A percentile compares a stretch with the other conserved stretches of the same genome.
Evolutionary conservation across 1,284 basidiomycete species (phyloP).

Genomic region (Irpex rosettiformis): DNA sequence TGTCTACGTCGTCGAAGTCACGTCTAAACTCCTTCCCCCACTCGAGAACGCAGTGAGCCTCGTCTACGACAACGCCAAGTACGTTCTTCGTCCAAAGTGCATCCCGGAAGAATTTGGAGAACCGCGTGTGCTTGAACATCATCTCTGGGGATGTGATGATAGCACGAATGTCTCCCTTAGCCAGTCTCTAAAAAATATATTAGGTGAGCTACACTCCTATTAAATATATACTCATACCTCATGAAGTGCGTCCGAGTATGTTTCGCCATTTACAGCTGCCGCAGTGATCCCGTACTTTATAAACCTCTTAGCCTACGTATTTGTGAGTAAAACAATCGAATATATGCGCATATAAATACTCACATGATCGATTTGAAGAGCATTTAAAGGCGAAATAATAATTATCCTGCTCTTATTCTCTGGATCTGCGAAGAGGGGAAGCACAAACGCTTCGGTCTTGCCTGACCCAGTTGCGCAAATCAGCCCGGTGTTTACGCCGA

Average conservation of each 20-base stretch:
- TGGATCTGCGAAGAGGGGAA: constrained; percentile 24
- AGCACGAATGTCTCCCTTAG: constrained; percentile 20
- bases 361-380: constrained; percentile 27
- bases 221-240: constrained; percentile 18
- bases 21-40: constrained; percentile 25
- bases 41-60: constrained; percentile 29
- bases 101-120: constrained; percentile 22
- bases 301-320: constrained; percentile 22
- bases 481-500: constrained; percentile 30
- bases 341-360: neutral
- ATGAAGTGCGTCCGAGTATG: constrained; percentile 20
- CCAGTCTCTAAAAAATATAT: constrained; percentile 20
- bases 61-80: constrained; percentile 30
- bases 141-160: constrained; percentile 35
- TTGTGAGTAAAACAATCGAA: neutral
- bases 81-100: constrained; percentile 22
- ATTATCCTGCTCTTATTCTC: constrained; percentile 19
- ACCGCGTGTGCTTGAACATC: constrained; percentile 28
- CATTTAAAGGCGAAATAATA: constrained; percentile 32
- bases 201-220: neutral
- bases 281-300: constrained; percentile 26
- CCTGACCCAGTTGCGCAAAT: constrained; percentile 33
- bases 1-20: constrained; percentile 15
- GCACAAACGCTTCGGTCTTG: constrained; percentile 35
- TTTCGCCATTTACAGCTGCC: constrained; percentile 30